Evolutionary conservation across 2,329 filamentous ascomycete species (phyloP).

Genomic region (Fusarium nelsonii): DNA sequence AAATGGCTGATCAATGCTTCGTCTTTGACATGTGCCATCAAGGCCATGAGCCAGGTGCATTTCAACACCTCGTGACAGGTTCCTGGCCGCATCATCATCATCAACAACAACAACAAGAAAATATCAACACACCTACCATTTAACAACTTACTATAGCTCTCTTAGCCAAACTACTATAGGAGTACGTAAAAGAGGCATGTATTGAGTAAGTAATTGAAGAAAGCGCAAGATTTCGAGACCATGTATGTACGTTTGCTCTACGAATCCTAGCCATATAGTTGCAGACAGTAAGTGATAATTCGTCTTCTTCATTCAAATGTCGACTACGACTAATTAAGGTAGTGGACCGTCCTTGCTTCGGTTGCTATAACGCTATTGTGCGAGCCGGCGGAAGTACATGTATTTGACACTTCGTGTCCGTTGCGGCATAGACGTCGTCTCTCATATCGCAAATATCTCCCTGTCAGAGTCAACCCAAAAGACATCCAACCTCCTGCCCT

Average conservation of each 20-base stretch:
- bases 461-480: slow-evolving; percentile 44
- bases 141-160: background rate
- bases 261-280: background rate
- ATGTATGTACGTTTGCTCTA: background rate
- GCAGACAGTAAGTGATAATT: background rate
- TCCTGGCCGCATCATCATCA: background rate
- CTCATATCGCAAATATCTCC: slow-evolving; percentile 22
- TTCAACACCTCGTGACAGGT: background rate
- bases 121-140: background rate
- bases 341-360: slow-evolving; percentile 11
- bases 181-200: background rate
- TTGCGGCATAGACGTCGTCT: slow-evolving; percentile 13
- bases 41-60: background rate
- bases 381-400: slow-evolving; percentile 11
- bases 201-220: background rate
- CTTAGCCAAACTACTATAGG: background rate
- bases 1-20: slow-evolving; percentile 15
- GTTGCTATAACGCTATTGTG: slow-evolving; percentile 16
- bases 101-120: background rate
- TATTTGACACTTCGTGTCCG: slow-evolving; percentile 11
- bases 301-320: slow-evolving; percentile 2
- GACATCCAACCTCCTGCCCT: slow-evolving; percentile 45
- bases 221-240: background rate
- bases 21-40: slow-evolving; percentile 27
- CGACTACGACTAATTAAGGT: background rate